Percentiles rank a stretch among this genome's conserved stretches.
These are phyloP conservation scores for Fusarium sororula DNA, from an alignment of 2,329 filamentous ascomycete genomes.

Conservation along the genomic window DNA sequence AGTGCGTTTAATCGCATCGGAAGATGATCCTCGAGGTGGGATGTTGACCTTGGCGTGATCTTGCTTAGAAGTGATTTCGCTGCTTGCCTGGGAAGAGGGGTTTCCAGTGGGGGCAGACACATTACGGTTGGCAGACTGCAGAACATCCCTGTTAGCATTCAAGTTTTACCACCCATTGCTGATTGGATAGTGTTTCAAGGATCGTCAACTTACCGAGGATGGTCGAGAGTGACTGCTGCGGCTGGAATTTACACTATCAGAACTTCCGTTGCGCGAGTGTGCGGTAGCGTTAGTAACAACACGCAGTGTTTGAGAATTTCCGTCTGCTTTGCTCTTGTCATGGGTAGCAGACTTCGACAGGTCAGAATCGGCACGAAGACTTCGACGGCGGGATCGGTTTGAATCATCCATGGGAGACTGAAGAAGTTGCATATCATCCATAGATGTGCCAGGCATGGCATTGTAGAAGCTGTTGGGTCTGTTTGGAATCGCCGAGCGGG, in stretches of 20 bases:
- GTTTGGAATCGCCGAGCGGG: constrained; percentile 50
- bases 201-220: constrained; percentile 68
- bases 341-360: constrained; percentile 26
- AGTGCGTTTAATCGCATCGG: constrained; percentile 72
- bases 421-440: constrained; percentile 76
- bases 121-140: constrained; percentile 69
- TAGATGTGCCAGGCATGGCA: constrained; percentile 57
- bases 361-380: constrained; percentile 70
- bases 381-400: constrained; percentile 82
- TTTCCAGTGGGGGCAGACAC: constrained; percentile 61
- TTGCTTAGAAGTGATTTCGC: constrained; percentile 58
- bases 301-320: constrained; percentile 53
- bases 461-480: constrained; percentile 64
- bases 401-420: constrained; percentile 70
- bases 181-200: constrained; percentile 55
- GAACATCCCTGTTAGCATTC: constrained; percentile 59
- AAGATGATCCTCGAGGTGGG: constrained; percentile 69
- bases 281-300: constrained; percentile 43
- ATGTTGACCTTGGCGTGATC: constrained; percentile 67
- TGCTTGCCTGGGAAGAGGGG: constrained; percentile 60
- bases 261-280: constrained; percentile 64
- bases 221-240: constrained; percentile 68
- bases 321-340: constrained; percentile 46
- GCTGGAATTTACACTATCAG: constrained; percentile 70
- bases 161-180: constrained; percentile 46